Evolutionary conservation across 1,284 basidiomycete species (phyloP), one percentile per base, ranked within the genome.

Genomic region (Fistulinella cinereoalba): DNA sequence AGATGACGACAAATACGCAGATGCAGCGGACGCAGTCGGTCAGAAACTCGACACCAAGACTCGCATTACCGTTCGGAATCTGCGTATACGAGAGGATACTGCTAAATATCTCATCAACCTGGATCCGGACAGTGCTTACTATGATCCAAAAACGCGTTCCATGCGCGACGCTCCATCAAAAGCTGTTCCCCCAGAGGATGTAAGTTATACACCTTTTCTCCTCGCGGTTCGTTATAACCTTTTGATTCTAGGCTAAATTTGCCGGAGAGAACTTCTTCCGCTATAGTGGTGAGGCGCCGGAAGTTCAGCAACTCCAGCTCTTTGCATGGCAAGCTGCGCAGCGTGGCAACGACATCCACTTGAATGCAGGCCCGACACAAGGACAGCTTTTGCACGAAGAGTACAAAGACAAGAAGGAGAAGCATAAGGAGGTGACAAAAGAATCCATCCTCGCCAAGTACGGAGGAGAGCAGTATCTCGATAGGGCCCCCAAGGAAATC

Each of bases 61-160:
- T 25, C 88, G 97, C 49, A 96, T 99, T 56, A 98, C 97, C 6
- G 94, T 99, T 46, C 87, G 97, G 56, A 99, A 99, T 69, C 74
- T 99, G 61, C 91, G 97, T 72, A 99, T 99, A 58, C 87, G 97
- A 64, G 97, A 99, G 71, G 97, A 99, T 67, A 97, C 96, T 1
- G 97, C 97, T 15, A 99, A 99, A 69, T 99, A 99, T 60, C 82
- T 99, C 58, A 89, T 97, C 71, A 99, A 99, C 69, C 71, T 99
- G 66, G 93, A 98, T 67, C 88, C 90, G 4, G 85, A 92, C 1
- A 95, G 91, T 58, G 96, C 97, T 11, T 97, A 99, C 74, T 99
- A 99, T 65, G 97, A 99, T 64, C 97, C 97, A 41, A 99, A 99
- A 75, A 99, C 97, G 22, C 86, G 97, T 56, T 97, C 96, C 4